Conservation (phyloP, 495 filamentous ascomycete species). For the Aspergillus saccharolyticus region DNA sequence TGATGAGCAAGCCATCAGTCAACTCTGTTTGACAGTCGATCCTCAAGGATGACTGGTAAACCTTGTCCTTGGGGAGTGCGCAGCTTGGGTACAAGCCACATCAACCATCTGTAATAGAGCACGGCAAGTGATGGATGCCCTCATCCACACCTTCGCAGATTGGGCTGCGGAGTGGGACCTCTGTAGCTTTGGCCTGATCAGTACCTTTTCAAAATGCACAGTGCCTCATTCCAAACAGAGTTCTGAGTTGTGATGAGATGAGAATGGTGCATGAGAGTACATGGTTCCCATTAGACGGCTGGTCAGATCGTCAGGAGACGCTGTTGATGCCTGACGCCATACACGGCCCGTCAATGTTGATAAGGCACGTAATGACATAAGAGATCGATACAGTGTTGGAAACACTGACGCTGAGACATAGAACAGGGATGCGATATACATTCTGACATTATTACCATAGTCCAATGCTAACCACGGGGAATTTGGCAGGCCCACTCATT, state of each 20-base stretch:
- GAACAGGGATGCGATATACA: not conserved
- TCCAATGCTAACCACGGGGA: not conserved
- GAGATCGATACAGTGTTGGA: not conserved
- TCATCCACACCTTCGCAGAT: constrained; percentile 7
- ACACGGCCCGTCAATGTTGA: not conserved
- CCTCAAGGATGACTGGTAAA: not conserved
- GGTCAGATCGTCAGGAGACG: not conserved
- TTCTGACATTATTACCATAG: not conserved
- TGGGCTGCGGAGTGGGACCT: constrained; percentile 10
- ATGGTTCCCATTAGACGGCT: not conserved
- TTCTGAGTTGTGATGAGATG: not conserved
- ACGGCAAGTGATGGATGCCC: constrained; percentile 1
- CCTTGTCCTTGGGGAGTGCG: not conserved
- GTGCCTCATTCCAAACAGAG: not conserved
- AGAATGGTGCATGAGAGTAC: not conserved
- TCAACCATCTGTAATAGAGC: constrained; percentile 1
- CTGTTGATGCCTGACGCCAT: constrained; percentile 9
- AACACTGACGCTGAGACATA: not conserved
- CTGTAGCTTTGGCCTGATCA: constrained; percentile 1
- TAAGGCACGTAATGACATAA: not conserved
- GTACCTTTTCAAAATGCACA: not conserved
- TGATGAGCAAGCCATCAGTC: not conserved
- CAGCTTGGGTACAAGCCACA: constrained; percentile 8
- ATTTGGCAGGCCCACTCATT: not conserved
- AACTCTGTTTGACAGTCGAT: not conserved